These are phyloP conservation scores for Trichophyton simii DNA, from an alignment of 2,329 filamentous ascomycete species.

Conservation along the genomic window DNA sequence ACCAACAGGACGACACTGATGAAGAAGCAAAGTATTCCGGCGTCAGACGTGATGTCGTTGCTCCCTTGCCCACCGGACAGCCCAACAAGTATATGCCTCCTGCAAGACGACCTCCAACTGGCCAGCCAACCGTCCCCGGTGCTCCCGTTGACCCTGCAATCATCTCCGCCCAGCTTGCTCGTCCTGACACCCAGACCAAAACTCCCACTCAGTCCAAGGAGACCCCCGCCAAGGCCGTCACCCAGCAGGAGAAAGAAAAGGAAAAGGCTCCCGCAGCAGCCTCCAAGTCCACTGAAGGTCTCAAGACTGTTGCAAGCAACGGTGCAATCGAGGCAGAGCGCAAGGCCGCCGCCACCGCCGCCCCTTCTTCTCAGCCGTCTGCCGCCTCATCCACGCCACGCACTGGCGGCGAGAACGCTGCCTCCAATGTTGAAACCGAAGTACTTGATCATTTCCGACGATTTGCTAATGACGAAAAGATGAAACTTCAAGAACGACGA, in stretches of 20 bases:
- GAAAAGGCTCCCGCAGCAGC: conserved; percentile 5
- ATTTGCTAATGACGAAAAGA: conserved; percentile 50
- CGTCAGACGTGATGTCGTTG: conserved; percentile 62
- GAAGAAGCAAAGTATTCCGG: conserved; percentile 98
- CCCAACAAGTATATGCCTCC: conserved; percentile 79
- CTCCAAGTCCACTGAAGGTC: conserved; percentile 13
- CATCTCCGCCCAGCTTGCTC: conserved; percentile 67
- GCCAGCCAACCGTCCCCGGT: conserved; percentile 59
- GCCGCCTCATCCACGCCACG: conserved; percentile 12
- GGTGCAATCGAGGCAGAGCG: conserved; percentile 18
- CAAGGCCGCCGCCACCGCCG: conserved; percentile 16
- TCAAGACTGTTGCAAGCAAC: conserved; percentile 17
- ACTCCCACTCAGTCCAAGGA: conserved; percentile 19
- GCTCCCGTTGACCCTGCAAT: conserved; percentile 78
- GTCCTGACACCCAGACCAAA: conserved; percentile 30
- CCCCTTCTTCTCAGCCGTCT: conserved; percentile 19
- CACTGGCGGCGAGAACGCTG: conserved; percentile 39
- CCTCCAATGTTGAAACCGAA: conserved; percentile 49
- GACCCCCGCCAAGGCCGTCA: conserved; percentile 7
- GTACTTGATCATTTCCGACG: conserved; percentile 52
- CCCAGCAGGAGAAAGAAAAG: neutral
- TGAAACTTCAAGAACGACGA: conserved; percentile 46
- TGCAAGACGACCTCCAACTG: conserved; percentile 66
- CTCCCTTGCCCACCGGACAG: conserved; percentile 49
- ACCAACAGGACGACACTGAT: conserved; percentile 51